Base-by-base conservation (phyloP, 2,329 filamentous ascomycete species). In the Dendryphion nanum region DNA sequence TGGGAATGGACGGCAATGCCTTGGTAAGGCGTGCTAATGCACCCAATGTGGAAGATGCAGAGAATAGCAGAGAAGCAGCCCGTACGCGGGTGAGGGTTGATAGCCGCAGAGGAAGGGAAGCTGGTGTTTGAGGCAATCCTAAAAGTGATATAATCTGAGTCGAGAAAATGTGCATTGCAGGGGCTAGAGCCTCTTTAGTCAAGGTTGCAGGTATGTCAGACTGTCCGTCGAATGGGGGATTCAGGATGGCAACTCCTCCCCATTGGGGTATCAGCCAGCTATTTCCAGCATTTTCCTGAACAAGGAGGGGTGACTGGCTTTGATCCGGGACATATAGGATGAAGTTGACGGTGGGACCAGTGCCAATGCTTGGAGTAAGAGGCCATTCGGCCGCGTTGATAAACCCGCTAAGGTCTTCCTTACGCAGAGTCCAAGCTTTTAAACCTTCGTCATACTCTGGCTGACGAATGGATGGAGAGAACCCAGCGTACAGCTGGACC, bases 331-430 rank as follows among this genome's bases (percentile, higher is more conserved):
- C 82, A 57, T 93, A 98, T 18, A 97, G 76, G 40, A 97, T 83
- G 61, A 98, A 97, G 67, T 98, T 97, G 58, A 98, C 83, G 0
- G 93, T 98, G 1, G 93, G 93, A 0, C 91, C 91, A 14, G 81
- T 82, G 29, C 90, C 93, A 50, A 98, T 97, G 40, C 89, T 95
- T 1, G 91, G 91, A 45, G 86, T 95, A 3, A 98, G 70, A 0
- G 93, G 93, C 93, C 93, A 98, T 69, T 98, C 93, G 2, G 93
- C 93, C 2, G 91, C 90, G 57, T 98, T 98, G 66, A 98, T 89
- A 59, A 98, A 98, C 1, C 87, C 90, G 24, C 88, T 89, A 1
- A 98, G 75, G 54, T 95, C 89, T 52, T 95, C 86, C 61, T 89
- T 90, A 54, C 79, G 82, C 23, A 98, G 71, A 0, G 72, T 77